Evolutionary conservation across 129 eudicot species (phyloP), one percentile per base, ranked within the genome.

Genomic region (Flaveria linearis): DNA sequence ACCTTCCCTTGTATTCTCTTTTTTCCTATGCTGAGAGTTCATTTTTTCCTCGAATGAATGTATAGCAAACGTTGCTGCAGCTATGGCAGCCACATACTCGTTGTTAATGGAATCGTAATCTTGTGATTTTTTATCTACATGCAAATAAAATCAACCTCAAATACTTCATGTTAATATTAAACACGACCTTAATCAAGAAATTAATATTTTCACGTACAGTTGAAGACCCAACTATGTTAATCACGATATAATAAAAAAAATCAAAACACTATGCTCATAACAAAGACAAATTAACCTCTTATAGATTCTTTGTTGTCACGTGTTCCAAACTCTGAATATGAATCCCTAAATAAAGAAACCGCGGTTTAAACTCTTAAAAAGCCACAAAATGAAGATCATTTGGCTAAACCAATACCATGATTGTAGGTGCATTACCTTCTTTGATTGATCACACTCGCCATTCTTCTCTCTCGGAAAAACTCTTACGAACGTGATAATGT

Each of bases 1-100:
- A 78, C 88, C 88, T 74, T 69, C 81, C 70, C 43, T 85, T 41
- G 78, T 57, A 71, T 80, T 69, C 47, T 80, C 88, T 47, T 82
- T 75, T 73, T 64, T 77, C 23, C 75, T 85, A 56, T 69, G 68
- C 22, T 77, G 70, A 43, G 82, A 68, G 13, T 18, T 64, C 13
- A 69, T 64, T 9, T 60, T 64, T 57, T 76, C 74, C 83, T 86
- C 95, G 5, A 81, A 79, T 45, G 96, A 88, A 77, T 83, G 83
- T 73, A 92, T 78, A 55, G 89, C 98, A 43, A 86, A 80, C 22
- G 95, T 86, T 60, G 96, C 81, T 73, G 98, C 98, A 55, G 98
- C 98, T 76, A 92, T 69, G 47, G 93, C 90, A 5, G 87, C 82
- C 33, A 82, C 82, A 72, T 78, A 80, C 23, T 85, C 91, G 58